Conservation (phyloP, 2,329 filamentous ascomycete species). For the Colletotrichum sp. region DNA sequence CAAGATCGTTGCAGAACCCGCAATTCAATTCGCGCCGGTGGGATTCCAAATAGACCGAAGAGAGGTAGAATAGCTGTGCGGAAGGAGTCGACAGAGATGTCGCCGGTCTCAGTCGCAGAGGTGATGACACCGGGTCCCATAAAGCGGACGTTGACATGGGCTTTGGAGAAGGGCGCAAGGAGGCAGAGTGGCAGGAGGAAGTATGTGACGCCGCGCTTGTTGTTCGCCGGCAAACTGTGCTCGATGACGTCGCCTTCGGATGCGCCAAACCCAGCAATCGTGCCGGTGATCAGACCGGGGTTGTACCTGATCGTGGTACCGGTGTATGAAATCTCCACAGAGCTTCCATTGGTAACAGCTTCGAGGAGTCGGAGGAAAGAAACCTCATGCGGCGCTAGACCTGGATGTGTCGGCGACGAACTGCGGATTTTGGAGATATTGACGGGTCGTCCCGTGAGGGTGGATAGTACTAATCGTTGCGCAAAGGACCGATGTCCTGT, state of each 20-base stretch:
- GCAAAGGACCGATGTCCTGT: conserved; percentile 84
- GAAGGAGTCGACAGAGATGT: conserved; percentile 91
- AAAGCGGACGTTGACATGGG: conserved; percentile 88
- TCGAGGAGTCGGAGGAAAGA: conserved; percentile 96
- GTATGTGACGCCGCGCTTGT: conserved; percentile 84
- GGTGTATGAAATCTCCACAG: conserved; percentile 95
- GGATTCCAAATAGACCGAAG: conserved; percentile 88
- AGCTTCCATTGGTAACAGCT: conserved; percentile 90
- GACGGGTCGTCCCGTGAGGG: conserved; percentile 85
- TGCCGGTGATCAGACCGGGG: conserved; percentile 90
- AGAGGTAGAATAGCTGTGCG: conserved; percentile 90
- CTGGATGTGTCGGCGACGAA: conserved; percentile 83
- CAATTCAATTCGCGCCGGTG: conserved; percentile 79
- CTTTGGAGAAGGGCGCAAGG: conserved; percentile 91
- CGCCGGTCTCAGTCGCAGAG: conserved; percentile 79
- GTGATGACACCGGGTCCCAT: conserved; percentile 93
- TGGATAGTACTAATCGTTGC: conserved; percentile 86
- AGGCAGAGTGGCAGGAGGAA: conserved; percentile 90
- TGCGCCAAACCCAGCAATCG: conserved; percentile 76
- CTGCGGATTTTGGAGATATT: conserved; percentile 95
- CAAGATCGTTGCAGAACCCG: conserved; percentile 82
- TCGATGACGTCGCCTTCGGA: conserved; percentile 75
- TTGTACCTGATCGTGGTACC: conserved; percentile 93
- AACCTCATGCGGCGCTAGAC: conserved; percentile 90
- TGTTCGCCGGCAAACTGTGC: conserved; percentile 79